Base-by-base conservation (phyloP, 805 yeast genomes). In the Limtongia smithiae region DNA sequence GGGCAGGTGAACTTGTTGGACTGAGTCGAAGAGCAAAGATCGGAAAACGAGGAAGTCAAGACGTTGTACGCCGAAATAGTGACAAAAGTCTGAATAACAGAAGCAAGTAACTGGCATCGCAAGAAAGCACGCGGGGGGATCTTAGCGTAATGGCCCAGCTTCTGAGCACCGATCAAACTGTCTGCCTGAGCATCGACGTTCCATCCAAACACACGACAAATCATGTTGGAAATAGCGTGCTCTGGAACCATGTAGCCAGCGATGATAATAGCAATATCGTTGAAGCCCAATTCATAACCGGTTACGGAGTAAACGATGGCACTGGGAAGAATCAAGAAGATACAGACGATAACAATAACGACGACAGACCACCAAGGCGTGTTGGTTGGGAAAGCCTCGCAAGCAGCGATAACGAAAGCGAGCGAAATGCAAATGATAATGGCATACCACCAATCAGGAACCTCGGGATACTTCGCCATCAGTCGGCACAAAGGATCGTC, bases 311-410 rank as follows among this genome's bases (percentile, higher is more conserved):
- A 77, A 43, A 83, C 73, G 18, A 82, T 69, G 1, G 83, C 82
- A 25, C 80, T 70, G 7, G 89, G 89, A 38, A 83, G 67, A 41
- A 83, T 66, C 60, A 81, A 75, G n/a, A 79, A 64, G 35, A 77
- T 64, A 45, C 81, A 78, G 51, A 83, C 71, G 14, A 71, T 24
- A 17, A 46, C 6, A 1, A 82, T 81, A 52, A 82, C 73, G 50
- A 80, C 69, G 20, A 82, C 68, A 1, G 83, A 82, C 83, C 83
- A 82, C 25, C 78, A 70, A 1, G 85, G 83, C 1, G 82, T 76
- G 46, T 77, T 76, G 60, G 70, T 70, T 21, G 65, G 69, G 66
- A 73, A 75, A 1, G 63, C 67, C 39, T 68, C 61, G 36, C 73
- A 62, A 28, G 71, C 64, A 12, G 68, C 70, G 22, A 62, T 73